Conservation (phyloP, 805 yeast species). For the Lachancea waltii region DNA sequence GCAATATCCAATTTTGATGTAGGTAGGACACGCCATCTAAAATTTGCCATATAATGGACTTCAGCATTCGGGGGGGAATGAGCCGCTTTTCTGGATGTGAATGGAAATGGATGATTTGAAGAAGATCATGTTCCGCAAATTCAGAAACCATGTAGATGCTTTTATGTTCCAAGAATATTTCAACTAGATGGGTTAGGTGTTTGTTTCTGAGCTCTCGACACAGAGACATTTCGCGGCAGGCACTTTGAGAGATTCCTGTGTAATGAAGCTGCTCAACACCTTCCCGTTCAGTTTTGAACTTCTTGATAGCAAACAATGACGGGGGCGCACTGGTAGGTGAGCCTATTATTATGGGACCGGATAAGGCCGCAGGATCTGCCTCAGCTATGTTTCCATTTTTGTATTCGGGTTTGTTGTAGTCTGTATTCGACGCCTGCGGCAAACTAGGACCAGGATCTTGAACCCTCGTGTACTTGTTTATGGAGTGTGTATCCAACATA, state of each 20-base stretch:
- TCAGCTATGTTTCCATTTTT: too few relatives aligned
- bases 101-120: conserved; percentile 91
- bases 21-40: conserved; percentile 83
- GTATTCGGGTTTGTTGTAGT: conserved; percentile 4
- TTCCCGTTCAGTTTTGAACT: conserved; percentile 90
- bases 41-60: conserved; percentile 88
- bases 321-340: conserved; percentile 11
- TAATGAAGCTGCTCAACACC: conserved; percentile 78
- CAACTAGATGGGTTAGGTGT: conserved; percentile 74
- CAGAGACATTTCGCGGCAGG: conserved; percentile 91
- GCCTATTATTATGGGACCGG: conserved; percentile 1
- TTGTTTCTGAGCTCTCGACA: conserved; percentile 80
- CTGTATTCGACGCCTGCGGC: not conserved
- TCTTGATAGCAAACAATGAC: conserved; percentile 76
- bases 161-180: conserved; percentile 80
- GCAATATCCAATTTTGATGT: conserved; percentile 95
- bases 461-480: conserved; percentile 11
- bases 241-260: conserved; percentile 93
- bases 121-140: conserved; percentile 90
- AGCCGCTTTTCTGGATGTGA: conserved; percentile 79
- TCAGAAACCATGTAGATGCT: conserved; percentile 93
- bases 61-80: conserved; percentile 72
- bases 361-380: too few relatives aligned
- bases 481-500: conserved; percentile 9
- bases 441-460: conserved; percentile 5